Evolutionary conservation across 768 basidiomycete species (phyloP).

Genomic region (Aureoboletus auriporus): DNA sequence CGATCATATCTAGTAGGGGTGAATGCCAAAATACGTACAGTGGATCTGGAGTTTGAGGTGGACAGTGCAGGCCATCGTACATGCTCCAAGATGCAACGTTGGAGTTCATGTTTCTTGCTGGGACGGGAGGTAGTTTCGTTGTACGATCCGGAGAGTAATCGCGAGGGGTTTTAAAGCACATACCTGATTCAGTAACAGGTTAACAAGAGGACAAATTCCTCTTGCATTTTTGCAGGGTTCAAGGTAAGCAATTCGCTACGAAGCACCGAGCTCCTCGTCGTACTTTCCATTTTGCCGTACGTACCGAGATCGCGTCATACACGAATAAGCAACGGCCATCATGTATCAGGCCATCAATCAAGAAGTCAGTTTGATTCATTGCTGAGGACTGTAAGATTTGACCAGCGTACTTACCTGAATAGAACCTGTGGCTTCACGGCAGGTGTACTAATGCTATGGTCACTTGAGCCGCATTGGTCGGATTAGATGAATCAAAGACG

Average conservation of each 20-base stretch:
- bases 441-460: no score
- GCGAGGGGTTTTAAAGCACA: slow-evolving; percentile 3
- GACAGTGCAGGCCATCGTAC: background rate
- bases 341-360: background rate
- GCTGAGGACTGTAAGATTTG: background rate
- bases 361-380: background rate
- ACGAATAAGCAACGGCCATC: background rate
- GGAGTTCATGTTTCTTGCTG: background rate
- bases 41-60: slow-evolving; percentile 1
- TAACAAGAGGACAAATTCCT: background rate
- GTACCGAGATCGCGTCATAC: background rate
- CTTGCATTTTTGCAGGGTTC: background rate
- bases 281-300: no score
- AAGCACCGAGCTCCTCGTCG: background rate
- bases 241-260: slow-evolving; percentile 2
- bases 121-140: no score
- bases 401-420: background rate
- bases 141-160: background rate
- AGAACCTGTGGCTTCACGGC: background rate
- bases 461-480: no score
- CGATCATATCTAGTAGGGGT: background rate
- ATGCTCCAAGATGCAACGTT: background rate
- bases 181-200: background rate
- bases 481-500: no score
- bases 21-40: slow-evolving; percentile 4